Percentiles rank a stretch among this genome's conserved stretches.
Conservation (phyloP, 257 asterid species). For the Primulina tabacum region DNA sequence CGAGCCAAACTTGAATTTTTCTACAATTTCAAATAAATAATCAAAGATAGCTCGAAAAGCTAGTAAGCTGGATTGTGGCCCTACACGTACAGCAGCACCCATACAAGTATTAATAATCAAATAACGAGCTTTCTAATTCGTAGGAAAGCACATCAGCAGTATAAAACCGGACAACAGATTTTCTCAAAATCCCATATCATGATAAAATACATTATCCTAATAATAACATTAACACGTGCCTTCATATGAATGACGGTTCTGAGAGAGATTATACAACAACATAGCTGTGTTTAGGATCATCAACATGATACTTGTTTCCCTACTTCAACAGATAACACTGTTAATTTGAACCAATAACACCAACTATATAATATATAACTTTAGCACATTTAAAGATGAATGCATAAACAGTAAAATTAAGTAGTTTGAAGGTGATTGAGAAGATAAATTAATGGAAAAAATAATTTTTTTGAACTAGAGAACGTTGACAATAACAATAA, state of each 20-base stretch:
- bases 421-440: neutral
- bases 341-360: neutral
- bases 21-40: neutral
- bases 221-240: no score
- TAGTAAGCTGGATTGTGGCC: neutral
- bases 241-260: no score
- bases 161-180: neutral
- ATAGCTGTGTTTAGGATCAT: neutral
- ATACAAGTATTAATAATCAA: neutral
- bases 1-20: no score
- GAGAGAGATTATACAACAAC: neutral
- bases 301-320: neutral
- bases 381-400: neutral
- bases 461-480: neutral
- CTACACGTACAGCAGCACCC: neutral
- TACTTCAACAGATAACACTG: neutral
- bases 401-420: constrained; percentile 1
- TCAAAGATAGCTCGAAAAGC: neutral
- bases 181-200: neutral
- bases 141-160: neutral
- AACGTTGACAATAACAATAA: neutral
- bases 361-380: neutral
- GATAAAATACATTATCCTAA: no score
- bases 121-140: neutral
- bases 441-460: neutral